phyloP scores from a whole-genome alignment of 2,329 filamentous ascomycete genomes.

The Rutstroemia sp. region DNA sequence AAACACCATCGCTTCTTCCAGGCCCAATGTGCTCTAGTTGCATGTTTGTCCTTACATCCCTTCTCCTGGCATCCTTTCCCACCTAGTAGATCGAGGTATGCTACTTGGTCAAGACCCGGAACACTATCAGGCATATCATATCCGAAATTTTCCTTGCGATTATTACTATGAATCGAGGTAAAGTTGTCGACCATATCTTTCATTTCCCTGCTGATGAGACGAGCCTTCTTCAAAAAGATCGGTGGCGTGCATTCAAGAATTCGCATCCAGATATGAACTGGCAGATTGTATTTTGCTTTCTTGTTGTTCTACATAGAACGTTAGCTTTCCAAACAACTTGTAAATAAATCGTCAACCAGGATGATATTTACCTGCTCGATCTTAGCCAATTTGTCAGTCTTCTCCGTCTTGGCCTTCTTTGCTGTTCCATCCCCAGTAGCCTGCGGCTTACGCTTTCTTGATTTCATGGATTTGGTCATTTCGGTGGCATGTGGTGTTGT shows the following conservation, averaged over 20 bases:
- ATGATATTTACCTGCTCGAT: constrained; percentile 16
- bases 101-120: constrained; percentile 18
- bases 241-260: constrained; percentile 28
- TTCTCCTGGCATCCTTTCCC: constrained; percentile 25
- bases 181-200: constrained; percentile 18
- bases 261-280: constrained; percentile 22
- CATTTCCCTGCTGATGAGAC: constrained; percentile 19
- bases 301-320: constrained; percentile 11
- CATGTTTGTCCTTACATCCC: constrained; percentile 20
- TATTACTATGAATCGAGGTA: constrained; percentile 25
- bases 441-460: constrained; percentile 14
- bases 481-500: constrained; percentile 1
- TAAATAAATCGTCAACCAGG: background rate
- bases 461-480: background rate
- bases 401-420: constrained; percentile 14
- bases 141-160: constrained; percentile 26
- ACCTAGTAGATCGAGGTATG: constrained; percentile 26
- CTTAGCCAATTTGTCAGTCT: constrained; percentile 13
- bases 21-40: constrained; percentile 27
- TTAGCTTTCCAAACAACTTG: background rate
- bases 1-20: constrained; percentile 27
- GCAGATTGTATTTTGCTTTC: constrained; percentile 13
- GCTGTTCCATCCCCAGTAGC: background rate
- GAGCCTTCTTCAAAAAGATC: constrained; percentile 24
- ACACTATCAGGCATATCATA: constrained; percentile 22